These are phyloP conservation scores for Colletotrichum plurivorum DNA, from an alignment of 2,329 filamentous ascomycete genomes.

Conservation along the genomic window DNA sequence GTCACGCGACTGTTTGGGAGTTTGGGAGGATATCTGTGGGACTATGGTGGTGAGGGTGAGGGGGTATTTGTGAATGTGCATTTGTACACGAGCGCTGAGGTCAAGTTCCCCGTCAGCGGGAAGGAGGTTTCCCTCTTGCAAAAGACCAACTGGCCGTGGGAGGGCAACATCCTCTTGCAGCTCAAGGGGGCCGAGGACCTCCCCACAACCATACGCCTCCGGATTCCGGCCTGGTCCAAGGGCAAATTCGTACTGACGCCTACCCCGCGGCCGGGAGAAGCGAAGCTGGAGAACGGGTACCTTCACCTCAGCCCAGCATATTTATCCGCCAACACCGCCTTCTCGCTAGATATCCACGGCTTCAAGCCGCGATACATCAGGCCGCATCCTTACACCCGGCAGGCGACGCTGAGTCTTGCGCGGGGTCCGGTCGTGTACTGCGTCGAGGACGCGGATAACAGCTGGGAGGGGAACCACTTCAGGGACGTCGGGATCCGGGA, in stretches of 20 bases:
- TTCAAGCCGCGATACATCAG: conserved; percentile 63
- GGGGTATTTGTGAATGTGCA: conserved; percentile 65
- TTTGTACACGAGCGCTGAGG: conserved; percentile 66
- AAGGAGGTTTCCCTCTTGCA: conserved; percentile 60
- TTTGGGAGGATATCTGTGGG: conserved; percentile 71
- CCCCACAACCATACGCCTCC: conserved; percentile 59
- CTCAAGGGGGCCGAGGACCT: conserved; percentile 49
- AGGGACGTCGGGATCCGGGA: conserved; percentile 54
- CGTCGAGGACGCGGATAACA: conserved; percentile 71
- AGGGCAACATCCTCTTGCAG: conserved; percentile 63
- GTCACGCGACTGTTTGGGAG: conserved; percentile 68
- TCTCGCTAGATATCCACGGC: conserved; percentile 60
- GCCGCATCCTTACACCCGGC: conserved; percentile 70
- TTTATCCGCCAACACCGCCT: conserved; percentile 54
- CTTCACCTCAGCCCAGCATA: conserved; percentile 60
- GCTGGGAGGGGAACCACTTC: conserved; percentile 70
- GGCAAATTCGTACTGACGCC: conserved; percentile 52
- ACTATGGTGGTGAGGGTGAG: conserved; percentile 48
- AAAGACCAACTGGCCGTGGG: conserved; percentile 70
- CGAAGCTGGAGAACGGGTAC: conserved; percentile 63
- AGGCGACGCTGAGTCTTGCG: conserved; percentile 66
- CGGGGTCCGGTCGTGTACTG: conserved; percentile 74
- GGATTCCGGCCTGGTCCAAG: conserved; percentile 68
- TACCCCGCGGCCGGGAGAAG: conserved; percentile 45
- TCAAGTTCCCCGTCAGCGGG: conserved; percentile 55